Conservation (phyloP, 208 protist genomes). For the Trypanosoma theileri region DNA sequence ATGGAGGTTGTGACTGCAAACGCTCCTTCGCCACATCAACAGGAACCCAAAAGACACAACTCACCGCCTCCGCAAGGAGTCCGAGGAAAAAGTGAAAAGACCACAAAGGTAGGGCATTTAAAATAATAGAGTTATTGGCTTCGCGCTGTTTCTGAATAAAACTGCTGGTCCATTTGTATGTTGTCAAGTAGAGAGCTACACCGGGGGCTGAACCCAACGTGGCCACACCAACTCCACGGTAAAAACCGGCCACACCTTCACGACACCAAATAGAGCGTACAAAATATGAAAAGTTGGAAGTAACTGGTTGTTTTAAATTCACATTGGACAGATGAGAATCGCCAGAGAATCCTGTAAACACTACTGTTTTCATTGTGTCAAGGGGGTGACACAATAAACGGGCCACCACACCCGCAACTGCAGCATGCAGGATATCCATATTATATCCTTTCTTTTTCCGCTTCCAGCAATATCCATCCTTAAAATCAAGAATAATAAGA, state of each 20-base stretch:
- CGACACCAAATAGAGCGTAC: conserved; percentile 38
- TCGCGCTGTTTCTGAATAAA: conserved; percentile 11
- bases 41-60: conserved; percentile 86
- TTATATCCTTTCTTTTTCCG: not conserved
- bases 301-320: not conserved
- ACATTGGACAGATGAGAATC: conserved; percentile 9
- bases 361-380: conserved; percentile 83
- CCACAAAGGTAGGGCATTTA: conserved; percentile 22
- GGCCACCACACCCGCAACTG: conserved; percentile 54
- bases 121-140: not conserved
- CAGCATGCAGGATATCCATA: conserved; percentile 63
- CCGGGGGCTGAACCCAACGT: conserved; percentile 71
- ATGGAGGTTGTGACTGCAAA: conserved; percentile 74
- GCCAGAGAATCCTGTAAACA: conserved; percentile 68
- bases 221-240: conserved; percentile 79
- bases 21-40: conserved; percentile 88
- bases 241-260: conserved; percentile 77
- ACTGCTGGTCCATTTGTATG: conserved; percentile 52
- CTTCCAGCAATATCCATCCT: not conserved
- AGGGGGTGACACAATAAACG: conserved; percentile 76
- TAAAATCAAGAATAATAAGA: not conserved
- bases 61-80: conserved; percentile 77
- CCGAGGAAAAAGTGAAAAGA: conserved; percentile 62
- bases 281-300: conserved; percentile 16
- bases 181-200: conserved; percentile 74